Percentiles rank a stretch among this genome's conserved stretches.
Evolutionary conservation across 371 early-diverging fungal species (phyloP).

Genomic region (Rhizopus stolonifer): DNA sequence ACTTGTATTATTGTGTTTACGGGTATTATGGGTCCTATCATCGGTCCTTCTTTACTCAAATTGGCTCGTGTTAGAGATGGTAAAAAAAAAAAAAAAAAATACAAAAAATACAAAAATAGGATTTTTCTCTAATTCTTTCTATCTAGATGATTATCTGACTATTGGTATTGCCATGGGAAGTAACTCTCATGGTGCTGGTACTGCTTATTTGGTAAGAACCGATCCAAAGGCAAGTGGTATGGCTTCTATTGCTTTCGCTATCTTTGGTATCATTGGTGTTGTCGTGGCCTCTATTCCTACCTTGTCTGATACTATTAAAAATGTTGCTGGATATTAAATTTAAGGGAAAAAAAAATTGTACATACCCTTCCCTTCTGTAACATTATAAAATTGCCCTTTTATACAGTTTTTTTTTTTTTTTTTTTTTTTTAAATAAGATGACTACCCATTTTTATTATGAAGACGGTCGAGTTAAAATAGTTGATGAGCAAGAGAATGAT

Average conservation of each 20-base stretch:
- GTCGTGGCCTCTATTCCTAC: constrained; percentile 32
- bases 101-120: too few species aligned
- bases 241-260: constrained; percentile 32
- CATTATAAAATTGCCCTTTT: too few species aligned
- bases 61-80: constrained; percentile 27
- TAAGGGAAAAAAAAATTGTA: too few species aligned
- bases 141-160: constrained; percentile 35
- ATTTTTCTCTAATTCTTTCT: neutral
- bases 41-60: constrained; percentile 24
- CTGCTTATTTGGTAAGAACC: constrained; percentile 30
- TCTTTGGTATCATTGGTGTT: constrained; percentile 31
- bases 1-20: constrained; percentile 31
- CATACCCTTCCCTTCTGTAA: neutral
- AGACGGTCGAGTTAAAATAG: too few species aligned
- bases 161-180: constrained; percentile 38
- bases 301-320: constrained; percentile 14
- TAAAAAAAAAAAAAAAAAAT: neutral
- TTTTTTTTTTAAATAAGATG: too few species aligned
- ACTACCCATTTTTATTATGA: too few species aligned
- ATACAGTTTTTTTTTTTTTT: too few species aligned
- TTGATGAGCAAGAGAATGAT: too few species aligned
- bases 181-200: constrained; percentile 32
- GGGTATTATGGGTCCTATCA: constrained; percentile 30
- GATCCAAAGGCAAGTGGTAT: constrained; percentile 29
- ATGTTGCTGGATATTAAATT: constrained; percentile 11